A percentile compares a stretch with the other conserved stretches of the same genome.
Evolutionary conservation across 805 yeast species (phyloP).

Genomic region (Pichia deserticola): DNA sequence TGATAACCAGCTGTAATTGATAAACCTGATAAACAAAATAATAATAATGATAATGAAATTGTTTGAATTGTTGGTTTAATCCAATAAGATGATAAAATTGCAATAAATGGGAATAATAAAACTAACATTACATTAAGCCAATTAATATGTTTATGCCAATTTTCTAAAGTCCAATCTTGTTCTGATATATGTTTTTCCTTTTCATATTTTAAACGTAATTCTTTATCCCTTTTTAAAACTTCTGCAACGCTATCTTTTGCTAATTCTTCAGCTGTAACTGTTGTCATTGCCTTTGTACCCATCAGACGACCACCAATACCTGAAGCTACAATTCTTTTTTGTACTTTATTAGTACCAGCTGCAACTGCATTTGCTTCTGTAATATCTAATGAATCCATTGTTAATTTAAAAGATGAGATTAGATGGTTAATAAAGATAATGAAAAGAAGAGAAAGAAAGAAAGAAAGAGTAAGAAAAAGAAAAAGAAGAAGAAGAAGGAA

Average conservation of each 20-base stretch:
- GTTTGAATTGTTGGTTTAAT: conserved; percentile 47
- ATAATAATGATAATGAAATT: conserved; percentile 36
- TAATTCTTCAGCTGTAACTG: conserved; percentile 57
- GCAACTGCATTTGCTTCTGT: conserved; percentile 71
- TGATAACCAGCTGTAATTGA: conserved; percentile 85
- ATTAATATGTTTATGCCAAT: conserved; percentile 71
- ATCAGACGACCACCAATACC: conserved; percentile 67
- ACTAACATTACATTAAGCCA: conserved; percentile 71
- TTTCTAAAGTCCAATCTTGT: conserved; percentile 64
- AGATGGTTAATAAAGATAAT: conserved; percentile 5
- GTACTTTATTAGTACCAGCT: conserved; percentile 68
- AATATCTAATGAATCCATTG: conserved; percentile 44
- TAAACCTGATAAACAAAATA: conserved; percentile 56
- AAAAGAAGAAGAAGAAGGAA: too few relatives aligned
- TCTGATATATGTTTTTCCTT: conserved; percentile 59
- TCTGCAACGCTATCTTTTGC: conserved; percentile 45
- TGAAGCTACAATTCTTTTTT: conserved; percentile 69
- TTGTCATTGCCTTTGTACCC: conserved; percentile 73
- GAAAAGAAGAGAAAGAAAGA: not conserved
- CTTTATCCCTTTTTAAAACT: conserved; percentile 38
- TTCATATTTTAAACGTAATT: conserved; percentile 34
- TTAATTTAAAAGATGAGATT: conserved; percentile 3
- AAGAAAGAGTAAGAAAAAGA: too few relatives aligned
- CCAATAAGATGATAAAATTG: conserved; percentile 37
- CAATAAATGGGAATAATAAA: conserved; percentile 50